Evolutionary conservation across 1,139 yeast species (phyloP).

Genomic region (Kodamaea sp.): DNA sequence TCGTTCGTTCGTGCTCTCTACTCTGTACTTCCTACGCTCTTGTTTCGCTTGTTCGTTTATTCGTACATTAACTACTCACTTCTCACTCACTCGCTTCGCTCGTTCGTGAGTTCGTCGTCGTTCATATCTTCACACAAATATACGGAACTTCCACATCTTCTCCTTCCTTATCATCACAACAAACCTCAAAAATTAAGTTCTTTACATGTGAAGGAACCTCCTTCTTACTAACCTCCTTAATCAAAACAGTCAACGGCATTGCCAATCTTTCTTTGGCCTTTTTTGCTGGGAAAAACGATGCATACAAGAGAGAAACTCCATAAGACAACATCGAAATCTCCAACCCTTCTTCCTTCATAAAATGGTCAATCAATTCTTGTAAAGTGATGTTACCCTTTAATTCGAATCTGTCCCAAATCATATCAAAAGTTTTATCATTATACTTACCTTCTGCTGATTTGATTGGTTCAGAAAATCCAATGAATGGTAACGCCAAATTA

Average conservation of each 20-base stretch:
- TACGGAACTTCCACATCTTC: slow-evolving; percentile 96
- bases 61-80: too few species aligned
- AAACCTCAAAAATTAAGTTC: slow-evolving; percentile 79
- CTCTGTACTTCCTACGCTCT: too few species aligned
- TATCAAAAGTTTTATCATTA: slow-evolving; percentile 76
- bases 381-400: slow-evolving; percentile 75
- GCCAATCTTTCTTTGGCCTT: slow-evolving; percentile 75
- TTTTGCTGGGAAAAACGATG: slow-evolving; percentile 90
- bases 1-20: too few species aligned
- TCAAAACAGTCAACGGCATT: slow-evolving; percentile 66
- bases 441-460: slow-evolving; percentile 79
- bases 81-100: too few species aligned
- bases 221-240: slow-evolving; percentile 79
- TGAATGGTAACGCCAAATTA: slow-evolving; percentile 90
- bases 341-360: slow-evolving; percentile 77
- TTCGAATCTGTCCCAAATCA: slow-evolving; percentile 94
- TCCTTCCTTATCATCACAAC: slow-evolving; percentile 88
- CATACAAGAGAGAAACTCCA: slow-evolving; percentile 85
- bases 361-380: slow-evolving; percentile 69
- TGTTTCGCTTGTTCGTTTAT: too few species aligned
- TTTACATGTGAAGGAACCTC: slow-evolving; percentile 73
- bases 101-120: too few species aligned
- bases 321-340: slow-evolving; percentile 88
- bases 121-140: slow-evolving; percentile 63
- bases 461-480: slow-evolving; percentile 96